Percentiles rank a stretch among this genome's conserved stretches.
phyloP scores from a whole-genome alignment of 2,329 filamentous ascomycete species.

The Alternaria triticimaculans region DNA sequence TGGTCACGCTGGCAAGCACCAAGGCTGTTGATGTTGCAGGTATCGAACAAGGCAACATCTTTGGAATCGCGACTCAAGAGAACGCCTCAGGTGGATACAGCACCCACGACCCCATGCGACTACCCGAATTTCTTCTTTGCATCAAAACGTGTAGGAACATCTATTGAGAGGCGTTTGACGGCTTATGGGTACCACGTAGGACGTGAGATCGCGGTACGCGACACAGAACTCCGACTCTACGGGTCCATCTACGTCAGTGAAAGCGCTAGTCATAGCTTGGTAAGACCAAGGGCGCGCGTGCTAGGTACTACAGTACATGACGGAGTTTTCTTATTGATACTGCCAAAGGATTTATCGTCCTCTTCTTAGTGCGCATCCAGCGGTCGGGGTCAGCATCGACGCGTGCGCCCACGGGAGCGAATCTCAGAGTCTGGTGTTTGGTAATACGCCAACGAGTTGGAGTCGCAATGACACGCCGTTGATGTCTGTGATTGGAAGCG shows the following conservation, averaged over 20 bases:
- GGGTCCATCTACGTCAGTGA: not conserved
- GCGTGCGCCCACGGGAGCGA: not conserved
- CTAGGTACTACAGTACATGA: not conserved
- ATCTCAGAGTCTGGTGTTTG: not conserved
- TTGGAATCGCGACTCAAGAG: not conserved
- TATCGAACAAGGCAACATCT: not conserved
- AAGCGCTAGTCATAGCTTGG: not conserved
- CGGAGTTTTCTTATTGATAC: not conserved
- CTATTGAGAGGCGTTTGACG: constrained; percentile 5
- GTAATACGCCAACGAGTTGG: not conserved
- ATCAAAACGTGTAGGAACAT: not conserved
- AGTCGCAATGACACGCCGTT: not conserved
- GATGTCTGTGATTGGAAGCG: not conserved
- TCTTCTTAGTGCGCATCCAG: not conserved
- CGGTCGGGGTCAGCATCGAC: not conserved
- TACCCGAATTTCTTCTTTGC: not conserved
- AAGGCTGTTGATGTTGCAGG: not conserved
- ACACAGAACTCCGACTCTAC: not conserved
- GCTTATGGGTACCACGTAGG: constrained; percentile 7
- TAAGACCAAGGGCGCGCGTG: not conserved
- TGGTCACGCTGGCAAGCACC: not conserved
- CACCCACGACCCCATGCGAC: not conserved
- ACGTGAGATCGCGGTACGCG: not conserved
- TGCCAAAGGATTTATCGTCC: not conserved
- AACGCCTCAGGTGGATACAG: not conserved